Evolutionary conservation across 73 alveolate genomes (phyloP).

Genomic region (Strombidium stylifer): DNA sequence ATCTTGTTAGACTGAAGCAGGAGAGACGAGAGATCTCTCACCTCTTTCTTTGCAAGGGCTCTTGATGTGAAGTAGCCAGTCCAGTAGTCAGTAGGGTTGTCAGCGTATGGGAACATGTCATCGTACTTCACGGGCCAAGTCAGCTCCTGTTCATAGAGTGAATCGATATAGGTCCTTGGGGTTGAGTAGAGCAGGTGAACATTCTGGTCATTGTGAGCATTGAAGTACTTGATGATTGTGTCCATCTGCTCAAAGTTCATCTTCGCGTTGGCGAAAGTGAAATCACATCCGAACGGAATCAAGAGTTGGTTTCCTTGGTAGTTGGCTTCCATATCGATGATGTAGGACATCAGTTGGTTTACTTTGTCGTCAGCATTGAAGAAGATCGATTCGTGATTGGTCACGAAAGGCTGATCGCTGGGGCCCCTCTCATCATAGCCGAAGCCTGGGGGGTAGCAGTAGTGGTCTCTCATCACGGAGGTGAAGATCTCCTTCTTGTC

Average conservation of each 20-base stretch:
- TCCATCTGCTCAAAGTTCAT: conserved; percentile 58
- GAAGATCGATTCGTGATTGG: conserved; percentile 36
- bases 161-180: conserved; percentile 65
- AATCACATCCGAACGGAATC: conserved; percentile 79
- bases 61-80: conserved; percentile 95
- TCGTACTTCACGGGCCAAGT: conserved; percentile 64
- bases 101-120: conserved; percentile 85
- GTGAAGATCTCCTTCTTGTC: conserved; percentile 57
- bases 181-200: conserved; percentile 57
- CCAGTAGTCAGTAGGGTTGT: conserved; percentile 76
- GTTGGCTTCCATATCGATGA: conserved; percentile 20
- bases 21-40: conserved; percentile 49
- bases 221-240: conserved; percentile 57
- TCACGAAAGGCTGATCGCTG: conserved; percentile 49
- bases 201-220: conserved; percentile 34
- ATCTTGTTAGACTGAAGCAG: conserved; percentile 25
- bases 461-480: conserved; percentile 66
- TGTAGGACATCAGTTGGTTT: conserved; percentile 39
- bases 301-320: conserved; percentile 63
- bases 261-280: conserved; percentile 62
- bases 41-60: conserved; percentile 74
- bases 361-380: conserved; percentile 48
- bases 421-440: conserved; percentile 47
- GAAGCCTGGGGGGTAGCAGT: conserved; percentile 74
- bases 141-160: conserved; percentile 31